These are phyloP conservation scores for Histomonas meleagridis DNA, from an alignment of 208 protist genomes.

Conservation along the genomic window DNA sequence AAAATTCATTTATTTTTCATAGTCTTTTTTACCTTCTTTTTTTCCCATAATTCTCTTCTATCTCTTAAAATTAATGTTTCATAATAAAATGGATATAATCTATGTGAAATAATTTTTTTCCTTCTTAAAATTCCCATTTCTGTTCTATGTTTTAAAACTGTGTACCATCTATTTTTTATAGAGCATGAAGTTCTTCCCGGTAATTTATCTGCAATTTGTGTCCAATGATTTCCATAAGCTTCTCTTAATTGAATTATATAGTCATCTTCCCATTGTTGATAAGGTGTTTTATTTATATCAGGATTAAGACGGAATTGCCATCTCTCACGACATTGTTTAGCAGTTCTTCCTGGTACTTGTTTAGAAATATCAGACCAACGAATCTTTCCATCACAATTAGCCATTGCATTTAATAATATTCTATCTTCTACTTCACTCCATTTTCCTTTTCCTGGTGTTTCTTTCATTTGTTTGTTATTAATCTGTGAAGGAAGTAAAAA, in stretches of 20 bases:
- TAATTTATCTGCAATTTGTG: not conserved
- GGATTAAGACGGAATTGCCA: not conserved
- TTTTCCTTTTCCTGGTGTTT: not conserved
- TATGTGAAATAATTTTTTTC: no score
- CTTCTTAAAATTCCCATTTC: no score
- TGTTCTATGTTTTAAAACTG: not conserved
- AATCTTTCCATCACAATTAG: not conserved
- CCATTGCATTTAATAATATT: not conserved
- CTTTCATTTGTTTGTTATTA: no score
- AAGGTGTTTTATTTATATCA: not conserved
- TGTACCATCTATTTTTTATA: not conserved
- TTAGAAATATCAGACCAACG: not conserved
- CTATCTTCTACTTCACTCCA: not conserved
- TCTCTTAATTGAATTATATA: not conserved
- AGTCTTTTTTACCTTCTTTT: no score
- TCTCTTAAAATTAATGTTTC: no score
- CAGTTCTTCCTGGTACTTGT: not conserved
- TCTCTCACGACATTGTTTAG: conserved; percentile 16
- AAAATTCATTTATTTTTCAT: no score
- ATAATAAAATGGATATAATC: no score
- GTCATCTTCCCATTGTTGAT: not conserved
- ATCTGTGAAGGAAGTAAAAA: no score
- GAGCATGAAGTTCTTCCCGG: not conserved
- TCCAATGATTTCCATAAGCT: not conserved
- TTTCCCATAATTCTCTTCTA: no score